Percentiles rank a stretch among this genome's conserved stretches.
Evolutionary conservation across 2,329 filamentous ascomycete genomes (phyloP).

Genomic region (Aureobasidium sp.): DNA sequence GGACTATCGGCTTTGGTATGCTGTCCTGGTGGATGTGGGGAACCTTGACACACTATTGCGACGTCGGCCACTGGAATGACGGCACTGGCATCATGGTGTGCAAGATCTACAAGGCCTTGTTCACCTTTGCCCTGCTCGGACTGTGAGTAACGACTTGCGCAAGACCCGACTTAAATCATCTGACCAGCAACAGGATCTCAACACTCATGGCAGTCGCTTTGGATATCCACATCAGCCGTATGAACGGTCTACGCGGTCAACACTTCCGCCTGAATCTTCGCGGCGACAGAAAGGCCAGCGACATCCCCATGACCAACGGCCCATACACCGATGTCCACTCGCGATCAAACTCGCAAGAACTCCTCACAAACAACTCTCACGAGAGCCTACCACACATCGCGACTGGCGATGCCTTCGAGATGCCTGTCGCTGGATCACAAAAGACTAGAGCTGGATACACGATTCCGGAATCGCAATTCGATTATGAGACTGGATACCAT

Average conservation of each 20-base stretch:
- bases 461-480: constrained; percentile 35
- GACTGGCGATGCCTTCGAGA: constrained; percentile 27
- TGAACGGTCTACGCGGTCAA: constrained; percentile 37
- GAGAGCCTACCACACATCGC: neutral
- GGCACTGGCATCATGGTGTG: constrained; percentile 49
- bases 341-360: constrained; percentile 15
- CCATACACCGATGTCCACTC: constrained; percentile 22
- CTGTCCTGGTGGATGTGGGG: constrained; percentile 46
- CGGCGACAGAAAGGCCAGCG: neutral
- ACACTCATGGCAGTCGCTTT: constrained; percentile 41
- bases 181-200: constrained; percentile 28
- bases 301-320: constrained; percentile 16
- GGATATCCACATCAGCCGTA: constrained; percentile 42
- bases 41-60: constrained; percentile 46
- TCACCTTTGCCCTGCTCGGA: constrained; percentile 46
- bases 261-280: constrained; percentile 41
- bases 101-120: constrained; percentile 52
- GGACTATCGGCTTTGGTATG: constrained; percentile 44
- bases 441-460: constrained; percentile 26
- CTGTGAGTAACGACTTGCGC: constrained; percentile 24
- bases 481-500: constrained; percentile 36
- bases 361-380: neutral
- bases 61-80: constrained; percentile 43
- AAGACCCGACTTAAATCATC: neutral
- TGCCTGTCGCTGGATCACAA: constrained; percentile 19